These are phyloP conservation scores for Jaminaea rosea DNA, from an alignment of 1,284 basidiomycete species.

Conservation along the genomic window DNA sequence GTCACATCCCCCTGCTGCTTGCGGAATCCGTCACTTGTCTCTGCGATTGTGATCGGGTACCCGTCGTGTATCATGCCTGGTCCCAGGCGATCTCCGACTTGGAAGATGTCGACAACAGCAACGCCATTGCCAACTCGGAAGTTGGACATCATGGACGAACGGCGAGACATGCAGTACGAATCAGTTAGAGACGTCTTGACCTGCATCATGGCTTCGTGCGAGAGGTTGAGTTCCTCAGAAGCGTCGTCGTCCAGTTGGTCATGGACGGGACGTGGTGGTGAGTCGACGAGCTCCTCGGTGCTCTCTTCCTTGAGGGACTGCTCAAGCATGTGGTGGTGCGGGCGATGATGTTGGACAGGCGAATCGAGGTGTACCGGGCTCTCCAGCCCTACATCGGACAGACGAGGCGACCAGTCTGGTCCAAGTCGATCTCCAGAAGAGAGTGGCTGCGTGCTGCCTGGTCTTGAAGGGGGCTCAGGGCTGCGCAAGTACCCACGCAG, in stretches of 20 bases:
- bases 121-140: not conserved
- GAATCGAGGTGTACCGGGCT: not conserved
- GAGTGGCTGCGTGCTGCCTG: too few species aligned
- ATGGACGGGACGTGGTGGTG: not conserved
- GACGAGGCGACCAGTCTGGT: not conserved
- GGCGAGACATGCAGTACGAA: slow-evolving; percentile 2
- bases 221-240: slow-evolving; percentile 31
- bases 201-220: slow-evolving; percentile 31
- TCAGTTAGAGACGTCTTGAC: slow-evolving; percentile 5
- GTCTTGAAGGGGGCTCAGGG: slow-evolving; percentile 20
- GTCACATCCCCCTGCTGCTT: slow-evolving; percentile 30
- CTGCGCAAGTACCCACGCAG: slow-evolving; percentile 26
- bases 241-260: slow-evolving; percentile 11
- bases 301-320: not conserved
- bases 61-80: slow-evolving; percentile 42
- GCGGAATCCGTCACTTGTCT: slow-evolving; percentile 33
- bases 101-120: slow-evolving; percentile 29
- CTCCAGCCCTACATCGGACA: too few species aligned
- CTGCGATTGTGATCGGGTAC: slow-evolving; percentile 31
- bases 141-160: not conserved
- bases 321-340: not conserved
- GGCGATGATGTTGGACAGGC: not conserved
- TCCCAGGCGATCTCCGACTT: slow-evolving; percentile 36
- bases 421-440: not conserved
- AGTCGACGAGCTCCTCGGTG: not conserved